Base-by-base conservation (phyloP, 768 basidiomycete genomes). In the Pleurotus eryngii region DNA sequence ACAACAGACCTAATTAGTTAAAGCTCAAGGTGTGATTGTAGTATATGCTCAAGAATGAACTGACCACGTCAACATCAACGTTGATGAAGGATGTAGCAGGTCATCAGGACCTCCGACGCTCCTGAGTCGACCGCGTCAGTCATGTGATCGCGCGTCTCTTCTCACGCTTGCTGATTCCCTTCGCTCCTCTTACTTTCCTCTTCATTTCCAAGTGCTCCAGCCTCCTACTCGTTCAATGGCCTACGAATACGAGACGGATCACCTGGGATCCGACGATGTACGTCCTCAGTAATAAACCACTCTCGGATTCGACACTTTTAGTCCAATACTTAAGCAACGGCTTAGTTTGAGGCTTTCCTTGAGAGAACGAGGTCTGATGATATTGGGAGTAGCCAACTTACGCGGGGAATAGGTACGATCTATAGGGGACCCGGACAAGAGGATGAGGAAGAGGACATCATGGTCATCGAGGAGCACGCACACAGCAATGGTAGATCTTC, bases 281-380 rank as follows among this genome's bases (percentile, higher is more conserved):
- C 40, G 42, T 47, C 22, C 4, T 17, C 30, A 35, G 4, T 11
- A 11, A 17, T 24, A 18, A 22, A n/a, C 18, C 24, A 11, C 18
- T n/a, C 0, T 5, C 49, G 17, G 5, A 9, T 20, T 18, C 38
- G 35, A 14, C 8, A 24, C 14, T 20, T 6, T 30, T 3, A 12
- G 35, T 35, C 30, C 48, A 6, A 40, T 24, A 18, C 39, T 38
- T 56, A 24, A 47, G 20, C 18, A 43, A 46, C 38, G 11, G 30
- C 30, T 35, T 15, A 71, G 69, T 55, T 70, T 26, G 63, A 63
- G n/a, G 57, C 59, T 7, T 53, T 68, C 20, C 56, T 70, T 20
- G 62, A 68, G 47, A 24, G 64, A 40, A 67, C 67, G 46, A 63
- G 63, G n/a, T 40, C 56, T 49, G 65, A 66, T 47, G 49, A 65